Conservation (phyloP, 2,329 filamentous ascomycete genomes). For the Colletotrichum lentis region DNA sequence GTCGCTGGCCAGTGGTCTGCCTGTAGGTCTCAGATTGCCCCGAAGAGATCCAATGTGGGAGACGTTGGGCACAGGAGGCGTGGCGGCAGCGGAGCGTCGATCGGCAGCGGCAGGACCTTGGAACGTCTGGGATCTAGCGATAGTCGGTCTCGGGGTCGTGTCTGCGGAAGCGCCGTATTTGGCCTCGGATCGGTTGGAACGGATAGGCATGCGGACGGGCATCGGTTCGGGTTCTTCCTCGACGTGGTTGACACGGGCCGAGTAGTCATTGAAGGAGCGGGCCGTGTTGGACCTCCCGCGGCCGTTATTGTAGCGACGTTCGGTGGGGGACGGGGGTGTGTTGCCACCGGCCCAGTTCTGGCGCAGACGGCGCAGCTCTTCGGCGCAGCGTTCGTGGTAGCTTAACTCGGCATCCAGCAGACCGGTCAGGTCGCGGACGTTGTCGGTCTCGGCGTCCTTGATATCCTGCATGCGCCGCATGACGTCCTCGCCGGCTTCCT, state of each 20-base stretch:
- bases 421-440: constrained; percentile 77
- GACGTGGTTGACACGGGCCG: constrained; percentile 49
- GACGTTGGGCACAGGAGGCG: constrained; percentile 23
- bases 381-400: constrained; percentile 89
- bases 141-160: constrained; percentile 48
- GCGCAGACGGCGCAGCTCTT: constrained; percentile 72
- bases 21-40: constrained; percentile 56
- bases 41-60: constrained; percentile 51
- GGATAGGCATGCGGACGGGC: constrained; percentile 56
- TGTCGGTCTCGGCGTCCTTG: constrained; percentile 88
- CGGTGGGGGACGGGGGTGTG: constrained; percentile 38
- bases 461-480: constrained; percentile 94
- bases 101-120: constrained; percentile 43
- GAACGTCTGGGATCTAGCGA: constrained; percentile 52
- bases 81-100: constrained; percentile 32
- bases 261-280: constrained; percentile 51
- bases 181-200: constrained; percentile 46
- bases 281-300: constrained; percentile 60
- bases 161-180: constrained; percentile 47
- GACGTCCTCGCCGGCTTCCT: constrained; percentile 93
- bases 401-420: constrained; percentile 90
- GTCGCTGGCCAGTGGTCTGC: constrained; percentile 50
- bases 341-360: constrained; percentile 53
- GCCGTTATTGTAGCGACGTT: constrained; percentile 38
- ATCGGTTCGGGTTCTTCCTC: constrained; percentile 43